phyloP scores from a whole-genome alignment of 805 yeast genomes.

The Barnettozyma sp. region DNA sequence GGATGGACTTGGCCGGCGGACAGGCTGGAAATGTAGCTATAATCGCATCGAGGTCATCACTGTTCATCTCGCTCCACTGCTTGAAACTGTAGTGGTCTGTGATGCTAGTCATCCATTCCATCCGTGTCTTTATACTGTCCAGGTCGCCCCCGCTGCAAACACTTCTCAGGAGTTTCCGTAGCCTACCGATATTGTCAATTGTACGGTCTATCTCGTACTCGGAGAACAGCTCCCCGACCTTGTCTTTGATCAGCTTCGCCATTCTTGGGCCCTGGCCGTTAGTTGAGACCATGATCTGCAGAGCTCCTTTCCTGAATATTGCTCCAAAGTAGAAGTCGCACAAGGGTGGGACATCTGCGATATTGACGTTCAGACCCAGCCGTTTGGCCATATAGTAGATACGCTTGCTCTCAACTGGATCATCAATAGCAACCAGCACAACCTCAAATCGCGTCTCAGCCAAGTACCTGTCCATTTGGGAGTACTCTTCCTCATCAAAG shows the following conservation, averaged over 20 bases:
- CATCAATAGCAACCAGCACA: slow-evolving; percentile 72
- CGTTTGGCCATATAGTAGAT: slow-evolving; percentile 46
- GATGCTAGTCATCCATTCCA: slow-evolving; percentile 62
- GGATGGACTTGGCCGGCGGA: slow-evolving; percentile 40
- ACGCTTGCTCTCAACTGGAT: slow-evolving; percentile 48
- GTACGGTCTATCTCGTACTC: slow-evolving; percentile 44
- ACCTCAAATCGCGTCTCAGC: slow-evolving; percentile 41
- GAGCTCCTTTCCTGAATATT: slow-evolving; percentile 60
- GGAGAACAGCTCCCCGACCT: slow-evolving; percentile 38
- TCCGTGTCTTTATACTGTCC: slow-evolving; percentile 48
- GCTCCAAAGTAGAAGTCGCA: slow-evolving; percentile 88
- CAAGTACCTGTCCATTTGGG: slow-evolving; percentile 27
- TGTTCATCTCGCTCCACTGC: slow-evolving; percentile 51
- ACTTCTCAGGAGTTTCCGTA: slow-evolving; percentile 45
- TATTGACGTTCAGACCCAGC: slow-evolving; percentile 55
- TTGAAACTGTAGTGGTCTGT: slow-evolving; percentile 54
- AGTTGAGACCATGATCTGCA: slow-evolving; percentile 77
- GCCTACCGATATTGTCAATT: slow-evolving; percentile 49
- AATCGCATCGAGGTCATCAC: slow-evolving; percentile 28
- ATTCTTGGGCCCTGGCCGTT: slow-evolving; percentile 79
- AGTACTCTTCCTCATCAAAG: slow-evolving; percentile 19
- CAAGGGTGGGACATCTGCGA: slow-evolving; percentile 77
- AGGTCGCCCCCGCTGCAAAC: slow-evolving; percentile 39
- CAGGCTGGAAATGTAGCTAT: slow-evolving; percentile 43
- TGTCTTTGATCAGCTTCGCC: slow-evolving; percentile 53